Conservation (phyloP, 1,284 basidiomycete species). For the Apiotrichum siamense region DNA sequence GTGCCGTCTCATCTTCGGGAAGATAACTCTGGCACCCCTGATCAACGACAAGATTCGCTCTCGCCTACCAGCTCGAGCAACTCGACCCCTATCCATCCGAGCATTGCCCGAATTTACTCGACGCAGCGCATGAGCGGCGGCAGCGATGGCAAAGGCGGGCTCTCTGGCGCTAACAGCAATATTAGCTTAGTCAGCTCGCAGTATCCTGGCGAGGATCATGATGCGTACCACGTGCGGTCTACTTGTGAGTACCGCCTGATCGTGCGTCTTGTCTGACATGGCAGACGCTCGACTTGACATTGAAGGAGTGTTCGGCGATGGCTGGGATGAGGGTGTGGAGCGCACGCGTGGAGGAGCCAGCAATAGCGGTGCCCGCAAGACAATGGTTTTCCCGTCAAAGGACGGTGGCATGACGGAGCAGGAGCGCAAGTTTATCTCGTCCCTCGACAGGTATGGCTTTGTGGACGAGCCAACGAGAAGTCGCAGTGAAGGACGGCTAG, state of each 20-base stretch:
- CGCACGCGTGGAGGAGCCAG: constrained; percentile 74
- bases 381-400: constrained; percentile 53
- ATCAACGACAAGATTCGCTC: neutral
- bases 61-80: constrained; percentile 1
- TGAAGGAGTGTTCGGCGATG: constrained; percentile 82
- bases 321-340: constrained; percentile 83
- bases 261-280: neutral
- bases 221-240: constrained; percentile 76
- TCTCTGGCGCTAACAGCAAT: neutral
- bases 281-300: constrained; percentile 63
- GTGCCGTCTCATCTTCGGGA: neutral
- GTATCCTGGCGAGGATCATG: constrained; percentile 61
- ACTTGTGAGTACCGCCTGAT: constrained; percentile 52
- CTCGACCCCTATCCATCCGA: constrained; percentile 11
- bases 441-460: constrained; percentile 75
- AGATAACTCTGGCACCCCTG: constrained; percentile 2
- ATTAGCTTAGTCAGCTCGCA: constrained; percentile 19
- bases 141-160: neutral
- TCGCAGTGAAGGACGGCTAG: constrained; percentile 63
- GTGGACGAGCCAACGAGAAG: constrained; percentile 58
- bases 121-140: neutral
- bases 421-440: constrained; percentile 63
- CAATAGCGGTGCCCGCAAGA: constrained; percentile 34
- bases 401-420: constrained; percentile 41
- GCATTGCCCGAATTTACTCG: constrained; percentile 8